Base-by-base conservation (phyloP, 176 grass and related monocot genomes). In the Eleusine indica region DNA sequence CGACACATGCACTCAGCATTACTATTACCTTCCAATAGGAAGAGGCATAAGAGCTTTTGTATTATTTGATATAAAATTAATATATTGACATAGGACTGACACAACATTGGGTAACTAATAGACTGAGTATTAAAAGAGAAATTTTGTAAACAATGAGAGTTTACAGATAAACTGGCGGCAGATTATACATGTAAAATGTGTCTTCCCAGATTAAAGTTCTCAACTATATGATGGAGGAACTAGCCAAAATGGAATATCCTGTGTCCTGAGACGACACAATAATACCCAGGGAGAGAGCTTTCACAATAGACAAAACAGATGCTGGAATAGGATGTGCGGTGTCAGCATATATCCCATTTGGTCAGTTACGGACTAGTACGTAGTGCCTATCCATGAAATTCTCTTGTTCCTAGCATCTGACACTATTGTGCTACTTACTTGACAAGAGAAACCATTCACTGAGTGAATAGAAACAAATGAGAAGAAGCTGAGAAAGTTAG, bases 301-400 rank as follows among this genome's bases (percentile, higher is more conserved):
- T 71, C 35, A 30, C 38, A 38, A 81, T 63, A 56, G 40, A 77
- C 46, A 72, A 65, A 84, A 71, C 75, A 18, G 66, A 66, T 77
- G 66, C 22, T 72, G 6, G 22, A 77, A 85, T 40, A 47, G 37
- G 47, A 82, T 58, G 14, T 6, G 10, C 2, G 10, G 53, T 63
- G 41, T 84, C 70, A 39, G 35, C 65, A 85, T 66, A 76, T 72
- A 39, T 16, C 39, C 14, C 42, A 71, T 74, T 73, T 41, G 49
- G 29, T 78, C 46, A 78, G 65, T 62, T 61, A 54, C 19, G 39
- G 41, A 15, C 65, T 68, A 39, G 46, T 68, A 48, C 47, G 32
- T 42, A 61, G 41, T 14, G 18, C 9, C 43, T 82, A 78, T 78
- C 68, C 61, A 68, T 40, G 17, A 53, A 71, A 78, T 57, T 83